Evolutionary conservation across 352 stramenopile genomes (phyloP).

Genomic region (Globisporangium emineosum): DNA sequence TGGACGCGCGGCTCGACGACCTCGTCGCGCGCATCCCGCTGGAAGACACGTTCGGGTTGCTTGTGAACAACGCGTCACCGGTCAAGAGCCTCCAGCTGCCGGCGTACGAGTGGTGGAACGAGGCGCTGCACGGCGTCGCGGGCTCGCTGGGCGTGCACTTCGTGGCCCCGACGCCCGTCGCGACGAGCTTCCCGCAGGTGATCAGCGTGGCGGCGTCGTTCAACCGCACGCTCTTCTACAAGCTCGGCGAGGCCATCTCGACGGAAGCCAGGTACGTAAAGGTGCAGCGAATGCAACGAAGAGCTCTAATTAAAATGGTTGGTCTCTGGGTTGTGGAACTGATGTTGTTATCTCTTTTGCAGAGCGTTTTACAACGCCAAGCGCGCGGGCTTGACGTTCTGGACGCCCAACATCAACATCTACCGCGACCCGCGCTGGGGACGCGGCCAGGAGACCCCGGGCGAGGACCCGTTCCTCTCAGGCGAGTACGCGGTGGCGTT

Average conservation of each 20-base stretch:
- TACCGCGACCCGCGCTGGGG: constrained; percentile 91
- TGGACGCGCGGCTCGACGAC: constrained; percentile 59
- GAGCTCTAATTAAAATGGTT: too few species aligned
- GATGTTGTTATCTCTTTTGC: neutral
- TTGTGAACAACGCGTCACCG: constrained; percentile 56
- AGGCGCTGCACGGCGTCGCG: constrained; percentile 86
- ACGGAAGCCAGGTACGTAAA: constrained; percentile 53
- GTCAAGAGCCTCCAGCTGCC: constrained; percentile 38
- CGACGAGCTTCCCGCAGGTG: constrained; percentile 91
- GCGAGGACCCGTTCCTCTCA: constrained; percentile 89
- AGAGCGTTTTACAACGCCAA: constrained; percentile 76
- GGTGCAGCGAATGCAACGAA: too few species aligned
- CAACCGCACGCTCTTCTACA: constrained; percentile 83
- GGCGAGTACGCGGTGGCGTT: constrained; percentile 83
- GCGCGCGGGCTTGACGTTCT: constrained; percentile 86
- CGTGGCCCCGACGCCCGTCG: constrained; percentile 37
- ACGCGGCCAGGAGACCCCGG: constrained; percentile 85
- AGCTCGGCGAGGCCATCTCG: constrained; percentile 75
- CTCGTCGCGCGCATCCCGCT: constrained; percentile 64
- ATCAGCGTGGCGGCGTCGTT: constrained; percentile 77
- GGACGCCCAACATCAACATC: constrained; percentile 94
- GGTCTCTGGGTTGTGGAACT: too few species aligned
- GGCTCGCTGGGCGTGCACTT: constrained; percentile 68
- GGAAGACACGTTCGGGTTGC: constrained; percentile 62
- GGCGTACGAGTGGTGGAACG: constrained; percentile 87